phyloP scores from a whole-genome alignment of 1,284 basidiomycete genomes.

The Anthracocystis setariae region DNA sequence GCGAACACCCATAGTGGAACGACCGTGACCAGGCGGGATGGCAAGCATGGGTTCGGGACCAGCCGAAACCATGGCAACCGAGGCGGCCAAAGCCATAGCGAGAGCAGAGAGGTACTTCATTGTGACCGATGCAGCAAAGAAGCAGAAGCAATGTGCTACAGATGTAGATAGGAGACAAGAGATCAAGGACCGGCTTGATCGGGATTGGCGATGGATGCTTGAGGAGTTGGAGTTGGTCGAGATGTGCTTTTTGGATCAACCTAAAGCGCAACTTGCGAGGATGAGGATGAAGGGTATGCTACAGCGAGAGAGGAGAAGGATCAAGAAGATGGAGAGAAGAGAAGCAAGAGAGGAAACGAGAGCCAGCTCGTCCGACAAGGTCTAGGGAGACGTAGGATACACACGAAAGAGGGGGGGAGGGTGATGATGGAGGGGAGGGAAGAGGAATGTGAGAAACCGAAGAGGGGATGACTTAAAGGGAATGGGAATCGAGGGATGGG shows the following conservation, averaged over 20 bases:
- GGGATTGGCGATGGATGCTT: slow-evolving; percentile 3
- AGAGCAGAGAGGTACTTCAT: slow-evolving; percentile 54
- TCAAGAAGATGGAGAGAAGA: slow-evolving; percentile 5
- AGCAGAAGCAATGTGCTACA: neutral
- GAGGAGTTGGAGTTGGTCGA: slow-evolving; percentile 5
- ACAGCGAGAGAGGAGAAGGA: neutral
- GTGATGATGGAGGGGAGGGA: slow-evolving; percentile 9
- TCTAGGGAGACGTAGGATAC: slow-evolving; percentile 21
- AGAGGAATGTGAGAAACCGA: slow-evolving; percentile 13
- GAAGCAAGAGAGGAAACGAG: slow-evolving; percentile 21
- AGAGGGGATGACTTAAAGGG: slow-evolving; percentile 4
- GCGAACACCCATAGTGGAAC: slow-evolving; percentile 40
- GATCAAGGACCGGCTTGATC: slow-evolving; percentile 32
- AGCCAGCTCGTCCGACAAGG: slow-evolving; percentile 35
- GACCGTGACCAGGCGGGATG: slow-evolving; percentile 46
- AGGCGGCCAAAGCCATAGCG: slow-evolving; percentile 43
- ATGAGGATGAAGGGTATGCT: slow-evolving; percentile 12
- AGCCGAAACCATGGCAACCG: slow-evolving; percentile 28
- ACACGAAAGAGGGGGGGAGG: slow-evolving; percentile 14
- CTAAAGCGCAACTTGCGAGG: slow-evolving; percentile 19
- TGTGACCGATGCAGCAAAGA: slow-evolving; percentile 12
- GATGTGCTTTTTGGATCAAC: slow-evolving; percentile 23
- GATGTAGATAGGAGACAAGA: slow-evolving; percentile 7
- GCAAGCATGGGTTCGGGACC: slow-evolving; percentile 26
- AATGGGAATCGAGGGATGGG: slow-evolving; percentile 11